Conservation (phyloP, 106 monocot species). For the Iris macrosiphon region DNA sequence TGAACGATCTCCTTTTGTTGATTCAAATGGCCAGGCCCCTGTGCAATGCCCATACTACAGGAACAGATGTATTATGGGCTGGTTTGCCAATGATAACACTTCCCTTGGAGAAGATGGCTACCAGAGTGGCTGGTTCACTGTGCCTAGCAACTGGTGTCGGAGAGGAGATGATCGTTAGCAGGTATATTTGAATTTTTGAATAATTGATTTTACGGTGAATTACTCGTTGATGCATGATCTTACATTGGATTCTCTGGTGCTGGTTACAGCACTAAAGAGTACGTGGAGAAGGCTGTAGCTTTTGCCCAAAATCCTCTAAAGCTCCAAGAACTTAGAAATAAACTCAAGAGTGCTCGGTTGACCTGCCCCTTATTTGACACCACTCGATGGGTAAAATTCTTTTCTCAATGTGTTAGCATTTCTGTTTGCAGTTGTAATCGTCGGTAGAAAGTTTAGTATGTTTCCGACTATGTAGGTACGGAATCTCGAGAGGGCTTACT, state of each 20-base stretch:
- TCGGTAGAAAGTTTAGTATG: no score
- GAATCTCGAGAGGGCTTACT: slow-evolving; percentile 86
- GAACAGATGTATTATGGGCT: slow-evolving; percentile 93
- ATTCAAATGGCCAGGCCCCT: slow-evolving; percentile 44
- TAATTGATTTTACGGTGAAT: no score
- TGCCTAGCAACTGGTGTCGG: slow-evolving; percentile 89
- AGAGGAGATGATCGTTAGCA: slow-evolving; percentile 88
- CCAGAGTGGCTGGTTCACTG: slow-evolving; percentile 92
- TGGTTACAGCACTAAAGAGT: slow-evolving; percentile 73
- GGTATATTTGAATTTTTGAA: no score
- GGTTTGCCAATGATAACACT: slow-evolving; percentile 93
- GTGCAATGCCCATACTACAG: slow-evolving; percentile 95
- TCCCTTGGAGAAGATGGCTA: slow-evolving; percentile 95
- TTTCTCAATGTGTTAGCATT: neutral
- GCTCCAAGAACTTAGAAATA: slow-evolving; percentile 53
- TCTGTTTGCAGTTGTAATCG: neutral
- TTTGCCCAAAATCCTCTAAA: slow-evolving; percentile 58
- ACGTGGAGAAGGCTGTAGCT: slow-evolving; percentile 82
- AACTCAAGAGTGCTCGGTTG: slow-evolving; percentile 61
- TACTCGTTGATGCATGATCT: no score
- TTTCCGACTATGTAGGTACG: slow-evolving; percentile 83
- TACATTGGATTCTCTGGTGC: neutral
- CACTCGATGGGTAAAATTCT: slow-evolving; percentile 84
- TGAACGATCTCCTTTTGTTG: neutral
- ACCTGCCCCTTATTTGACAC: slow-evolving; percentile 92